Evolutionary conservation across 2,329 filamentous ascomycete genomes (phyloP), one percentile per base, ranked within the genome.

Genomic region (Colletotrichum gigasporum): DNA sequence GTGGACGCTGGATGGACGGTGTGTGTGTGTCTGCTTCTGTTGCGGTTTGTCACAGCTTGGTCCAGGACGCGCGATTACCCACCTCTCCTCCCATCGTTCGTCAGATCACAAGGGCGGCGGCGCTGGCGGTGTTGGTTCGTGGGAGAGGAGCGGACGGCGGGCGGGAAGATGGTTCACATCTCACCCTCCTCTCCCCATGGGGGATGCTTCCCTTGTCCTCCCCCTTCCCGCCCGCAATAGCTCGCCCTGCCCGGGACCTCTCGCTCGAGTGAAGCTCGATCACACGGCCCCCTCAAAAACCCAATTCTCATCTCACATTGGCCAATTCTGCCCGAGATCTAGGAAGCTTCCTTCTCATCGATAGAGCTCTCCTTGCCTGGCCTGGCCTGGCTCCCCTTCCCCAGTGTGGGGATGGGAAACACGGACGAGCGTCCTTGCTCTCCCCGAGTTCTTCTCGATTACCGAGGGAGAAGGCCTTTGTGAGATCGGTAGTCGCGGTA

Each of bases 261-360:
- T n/a, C n/a, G 39, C 45, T 50, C 45, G 37, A 47, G 32, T 45
- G 32, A 56, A 56, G 41, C 53, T 56, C 37, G 16, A n/a, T 26
- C 34, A 37, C 50, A 24, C 20, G 16, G 30, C 54, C 26, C 56
- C 60, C 30, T 52, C 35, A 56, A 35, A 35, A 18, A 56, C 30
- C 28, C 62, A 65, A 51, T 54, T 55, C 57, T 65, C 48, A 62
- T 20, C 42, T 62, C 56, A 37, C 56, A 65, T 65, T 65, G 62
- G 62, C 62, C 62, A 65, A 55, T 65, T 65, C 56, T 20, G 12
- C 28, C 58, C 35, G 53, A 39, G 3, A 41, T 28, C 18, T 50
- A 26, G 32, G n/a, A n/a, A 63, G 55, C 41, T 35, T 37, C 14
- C 14, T 9, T n/a, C n/a, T n/a, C n/a, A n/a, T n/a, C n/a, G n/a